Evolutionary conservation across 1,284 basidiomycete species (phyloP), one percentile per base, ranked within the genome.

Genomic region (Trichosporon inkin): DNA sequence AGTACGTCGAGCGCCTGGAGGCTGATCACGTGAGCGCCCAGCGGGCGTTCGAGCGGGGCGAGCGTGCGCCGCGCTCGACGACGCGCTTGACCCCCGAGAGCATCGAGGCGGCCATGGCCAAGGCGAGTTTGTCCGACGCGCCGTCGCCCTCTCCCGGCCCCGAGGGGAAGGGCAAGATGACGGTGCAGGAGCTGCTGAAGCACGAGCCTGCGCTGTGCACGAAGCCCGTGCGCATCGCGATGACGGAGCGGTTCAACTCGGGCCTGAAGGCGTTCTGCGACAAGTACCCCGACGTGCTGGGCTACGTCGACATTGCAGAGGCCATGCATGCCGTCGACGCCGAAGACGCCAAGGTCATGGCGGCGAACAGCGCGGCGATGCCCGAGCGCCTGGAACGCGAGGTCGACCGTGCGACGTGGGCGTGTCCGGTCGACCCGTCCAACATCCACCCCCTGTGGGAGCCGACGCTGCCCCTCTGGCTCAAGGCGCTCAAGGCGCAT

Each of bases 361-460:
- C 51, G 1, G 11, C n/a, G 4, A 49, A 49, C 16, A 24, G 44
- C 8, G 44, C 44, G 14, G 28, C 24, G 6, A 24, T 28, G 44
- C 16, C 13, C 3, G 24, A 49, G 14, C 14, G 44, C 7, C 24
- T 58, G 5, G 35, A 17, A 10, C 64, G 63, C 37, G 68, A 69
- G 51, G 73, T 72, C 2, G 69, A 71, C 57, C 62, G 73, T 28
- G 55, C 39, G 2, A 64, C 64, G 4, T 77, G 72, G 71, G 72
- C 71, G 1, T 74, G 72, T 61, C 70, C 71, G 13, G 71, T 72
- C 0, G 75, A 77, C 59, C 67, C 67, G 17, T 71, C 69, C 11
- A 77, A 75, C 51, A 71, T 77, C 37, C 75, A 77, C 64, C 74
- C 74, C 10, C 57, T 73, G 10, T 77, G 74, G 74, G 75, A 77